phyloP scores from a whole-genome alignment of 2,329 filamentous ascomycete species.

The Fonsecaea erecta region DNA sequence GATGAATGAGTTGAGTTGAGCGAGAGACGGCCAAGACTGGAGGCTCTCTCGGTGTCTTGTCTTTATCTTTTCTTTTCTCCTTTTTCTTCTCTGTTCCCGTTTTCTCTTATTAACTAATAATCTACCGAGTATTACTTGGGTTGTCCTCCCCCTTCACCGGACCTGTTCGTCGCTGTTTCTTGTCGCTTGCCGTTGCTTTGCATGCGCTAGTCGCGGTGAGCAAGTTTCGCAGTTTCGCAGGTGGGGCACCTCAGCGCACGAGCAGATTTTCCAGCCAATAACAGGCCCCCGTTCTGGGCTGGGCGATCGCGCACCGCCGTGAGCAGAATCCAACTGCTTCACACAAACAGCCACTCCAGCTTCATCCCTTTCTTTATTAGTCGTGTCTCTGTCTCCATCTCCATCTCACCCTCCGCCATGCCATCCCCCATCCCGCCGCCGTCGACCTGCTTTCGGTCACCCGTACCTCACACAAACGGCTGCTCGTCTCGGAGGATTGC shows the following conservation, averaged over 20 bases:
- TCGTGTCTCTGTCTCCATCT: no score
- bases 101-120: neutral
- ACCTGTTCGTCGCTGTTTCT: neutral
- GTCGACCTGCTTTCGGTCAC: neutral
- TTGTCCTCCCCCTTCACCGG: neutral
- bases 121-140: neutral
- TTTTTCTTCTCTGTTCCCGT: neutral
- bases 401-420: neutral
- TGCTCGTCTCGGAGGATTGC: constrained; percentile 6
- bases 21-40: neutral
- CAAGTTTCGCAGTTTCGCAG: constrained; percentile 29
- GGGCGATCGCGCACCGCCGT: neutral
- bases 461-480: neutral
- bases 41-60: neutral
- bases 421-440: neutral
- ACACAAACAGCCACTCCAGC: neutral
- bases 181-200: neutral
- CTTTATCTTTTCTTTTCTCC: neutral
- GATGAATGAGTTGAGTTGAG: neutral
- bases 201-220: constrained; percentile 20
- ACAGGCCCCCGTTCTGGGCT: neutral
- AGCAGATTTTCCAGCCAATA: constrained; percentile 24
- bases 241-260: constrained; percentile 3
- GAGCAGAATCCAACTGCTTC: neutral
- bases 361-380: constrained; percentile 10